Percentiles rank a stretch among this genome's conserved stretches.
These are phyloP conservation scores for Blastocystis sp. DNA, from an alignment of 352 stramenopile species.

Conservation along the genomic window DNA sequence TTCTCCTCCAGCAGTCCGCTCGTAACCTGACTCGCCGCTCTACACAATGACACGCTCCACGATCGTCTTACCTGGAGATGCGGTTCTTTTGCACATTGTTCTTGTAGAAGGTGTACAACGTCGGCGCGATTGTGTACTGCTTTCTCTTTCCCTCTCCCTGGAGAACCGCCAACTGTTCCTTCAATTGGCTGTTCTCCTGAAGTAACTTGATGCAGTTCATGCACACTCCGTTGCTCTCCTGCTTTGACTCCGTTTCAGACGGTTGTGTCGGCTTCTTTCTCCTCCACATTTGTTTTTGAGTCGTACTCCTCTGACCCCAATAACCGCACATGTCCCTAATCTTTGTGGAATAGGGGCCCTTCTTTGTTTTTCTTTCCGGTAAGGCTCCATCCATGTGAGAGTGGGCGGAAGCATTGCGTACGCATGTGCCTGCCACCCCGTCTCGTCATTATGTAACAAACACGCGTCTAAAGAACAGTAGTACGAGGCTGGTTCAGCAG, in stretches of 20 bases:
- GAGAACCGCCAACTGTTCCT: slow-evolving; percentile 43
- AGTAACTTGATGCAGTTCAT: slow-evolving; percentile 63
- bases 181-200: slow-evolving; percentile 59
- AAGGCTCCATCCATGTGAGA: too few species aligned
- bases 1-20: slow-evolving; percentile 40
- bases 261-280: neutral
- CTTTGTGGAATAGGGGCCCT: neutral
- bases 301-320: slow-evolving; percentile 34
- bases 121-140: slow-evolving; percentile 64
- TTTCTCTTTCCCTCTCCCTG: slow-evolving; percentile 58
- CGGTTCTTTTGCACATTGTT: slow-evolving; percentile 70
- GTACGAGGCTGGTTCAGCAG: neutral
- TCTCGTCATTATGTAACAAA: neutral
- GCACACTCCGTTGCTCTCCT: slow-evolving; percentile 15
- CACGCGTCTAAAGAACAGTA: slow-evolving; percentile 45
- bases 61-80: slow-evolving; percentile 49
- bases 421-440: too few species aligned
- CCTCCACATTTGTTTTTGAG: neutral
- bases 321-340: neutral
- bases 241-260: neutral
- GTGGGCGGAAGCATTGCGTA: too few species aligned
- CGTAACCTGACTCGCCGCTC: slow-evolving; percentile 60
- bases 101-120: slow-evolving; percentile 68
- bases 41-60: neutral
- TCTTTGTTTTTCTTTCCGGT: too few species aligned